These are phyloP conservation scores for Sugiyamaella mastotermitis DNA, from an alignment of 805 yeast genomes.

Conservation along the genomic window DNA sequence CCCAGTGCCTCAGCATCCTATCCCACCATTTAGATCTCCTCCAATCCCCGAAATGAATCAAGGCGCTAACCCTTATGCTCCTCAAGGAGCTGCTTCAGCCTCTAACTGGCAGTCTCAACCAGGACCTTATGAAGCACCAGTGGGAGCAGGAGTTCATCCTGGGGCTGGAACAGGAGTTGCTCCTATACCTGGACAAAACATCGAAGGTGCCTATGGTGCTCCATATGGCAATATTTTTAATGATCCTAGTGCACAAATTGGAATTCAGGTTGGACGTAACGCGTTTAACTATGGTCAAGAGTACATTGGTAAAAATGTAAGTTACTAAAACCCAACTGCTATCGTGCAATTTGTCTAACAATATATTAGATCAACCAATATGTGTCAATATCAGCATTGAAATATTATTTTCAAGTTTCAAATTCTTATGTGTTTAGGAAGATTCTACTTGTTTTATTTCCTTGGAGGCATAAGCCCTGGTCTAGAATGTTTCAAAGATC, in stretches of 20 bases:
- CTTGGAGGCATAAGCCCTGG: slow-evolving; percentile 84
- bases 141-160: slow-evolving; percentile 2
- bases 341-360: neutral
- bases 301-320: slow-evolving; percentile 60
- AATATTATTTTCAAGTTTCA: slow-evolving; percentile 87
- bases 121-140: slow-evolving; percentile 2
- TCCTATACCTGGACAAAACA: slow-evolving; percentile 13
- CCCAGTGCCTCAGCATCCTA: slow-evolving; percentile 41
- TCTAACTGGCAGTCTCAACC: too few relatives aligned
- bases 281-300: slow-evolving; percentile 80
- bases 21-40: slow-evolving; percentile 33
- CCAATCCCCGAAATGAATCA: slow-evolving; percentile 23
- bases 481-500: slow-evolving; percentile 42
- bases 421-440: slow-evolving; percentile 79
- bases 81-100: slow-evolving; percentile 5
- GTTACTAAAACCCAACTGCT: slow-evolving; percentile 32
- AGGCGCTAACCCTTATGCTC: slow-evolving; percentile 14
- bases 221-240: slow-evolving; percentile 43
- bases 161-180: slow-evolving; percentile 7
- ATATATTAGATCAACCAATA: slow-evolving; percentile 40
- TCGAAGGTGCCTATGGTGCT: slow-evolving; percentile 13
- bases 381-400: slow-evolving; percentile 50
- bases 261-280: slow-evolving; percentile 79
- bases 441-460: slow-evolving; percentile 68
- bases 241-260: slow-evolving; percentile 78